Percentiles rank a stretch among this genome's conserved stretches.
These are phyloP conservation scores for Medicago truncatula DNA, from an alignment of 306 rosid species.

Conservation along the genomic window DNA sequence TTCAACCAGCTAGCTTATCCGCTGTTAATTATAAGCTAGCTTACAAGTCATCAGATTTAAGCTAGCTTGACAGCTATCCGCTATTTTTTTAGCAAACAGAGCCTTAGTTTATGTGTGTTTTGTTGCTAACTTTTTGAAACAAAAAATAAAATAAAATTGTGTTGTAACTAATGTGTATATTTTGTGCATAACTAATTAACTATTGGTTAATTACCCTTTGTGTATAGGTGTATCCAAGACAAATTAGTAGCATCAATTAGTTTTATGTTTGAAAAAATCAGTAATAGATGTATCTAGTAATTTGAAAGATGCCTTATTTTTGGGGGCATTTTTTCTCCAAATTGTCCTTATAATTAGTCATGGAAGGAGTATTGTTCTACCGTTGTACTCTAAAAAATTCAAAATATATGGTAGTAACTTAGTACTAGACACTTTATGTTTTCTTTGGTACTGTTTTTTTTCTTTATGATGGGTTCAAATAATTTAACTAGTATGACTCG, in stretches of 20 bases:
- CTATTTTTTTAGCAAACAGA: too few species aligned
- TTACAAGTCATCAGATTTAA: too few species aligned
- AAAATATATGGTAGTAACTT: too few species aligned
- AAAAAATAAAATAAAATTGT: not conserved
- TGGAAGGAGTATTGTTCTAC: not conserved
- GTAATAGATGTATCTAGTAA: not conserved
- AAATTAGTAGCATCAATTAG: not conserved
- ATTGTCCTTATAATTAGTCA: not conserved
- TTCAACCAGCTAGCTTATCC: too few species aligned
- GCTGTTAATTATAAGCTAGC: too few species aligned
- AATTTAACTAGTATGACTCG: constrained; percentile 8
- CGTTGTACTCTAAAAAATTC: too few species aligned
- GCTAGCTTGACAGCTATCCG: too few species aligned
- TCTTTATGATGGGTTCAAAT: not conserved
- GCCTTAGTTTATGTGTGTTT: too few species aligned
- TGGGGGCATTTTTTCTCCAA: not conserved
- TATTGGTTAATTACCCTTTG: not conserved
- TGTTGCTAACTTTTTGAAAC: too few species aligned
- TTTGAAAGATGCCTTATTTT: not conserved
- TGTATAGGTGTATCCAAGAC: not conserved
- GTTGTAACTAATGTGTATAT: not conserved
- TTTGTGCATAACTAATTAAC: not conserved
- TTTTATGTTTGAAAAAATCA: not conserved
- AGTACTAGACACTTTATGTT: not conserved
- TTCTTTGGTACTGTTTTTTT: not conserved